A percentile compares a stretch with the other conserved stretches of the same genome.
phyloP scores from a whole-genome alignment of 2,329 filamentous ascomycete species.

The Aspergillus quadricinctus region DNA sequence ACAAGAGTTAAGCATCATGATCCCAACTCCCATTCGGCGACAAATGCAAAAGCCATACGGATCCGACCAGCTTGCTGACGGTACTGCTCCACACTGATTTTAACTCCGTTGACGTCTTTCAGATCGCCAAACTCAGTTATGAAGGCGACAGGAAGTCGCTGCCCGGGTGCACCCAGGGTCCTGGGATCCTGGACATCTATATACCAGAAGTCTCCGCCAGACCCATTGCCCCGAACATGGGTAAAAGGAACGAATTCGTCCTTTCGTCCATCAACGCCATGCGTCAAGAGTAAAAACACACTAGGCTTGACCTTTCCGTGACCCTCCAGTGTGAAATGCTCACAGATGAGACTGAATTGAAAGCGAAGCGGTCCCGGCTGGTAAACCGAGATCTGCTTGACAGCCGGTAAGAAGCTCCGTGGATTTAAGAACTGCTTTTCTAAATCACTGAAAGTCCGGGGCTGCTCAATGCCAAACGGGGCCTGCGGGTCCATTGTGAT shows the following conservation, averaged over 20 bases:
- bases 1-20: too few species aligned
- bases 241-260: slow-evolving; percentile 68
- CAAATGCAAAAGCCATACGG: slow-evolving; percentile 47
- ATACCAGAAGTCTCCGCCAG: slow-evolving; percentile 75
- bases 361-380: slow-evolving; percentile 63
- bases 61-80: too few species aligned
- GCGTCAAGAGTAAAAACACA: slow-evolving; percentile 65
- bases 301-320: slow-evolving; percentile 59
- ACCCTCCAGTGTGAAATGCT: slow-evolving; percentile 71
- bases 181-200: slow-evolving; percentile 61
- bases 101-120: too few species aligned
- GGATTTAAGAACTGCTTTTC: too few species aligned
- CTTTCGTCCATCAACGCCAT: slow-evolving; percentile 62
- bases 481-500: slow-evolving; percentile 56
- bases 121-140: slow-evolving; percentile 52
- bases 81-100: too few species aligned
- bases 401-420: slow-evolving; percentile 60
- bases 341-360: slow-evolving; percentile 72
- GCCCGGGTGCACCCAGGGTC: slow-evolving; percentile 64
- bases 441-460: too few species aligned
- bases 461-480: slow-evolving; percentile 40
- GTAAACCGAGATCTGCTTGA: slow-evolving; percentile 58
- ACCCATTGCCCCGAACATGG: slow-evolving; percentile 45
- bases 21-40: slow-evolving; percentile 53
- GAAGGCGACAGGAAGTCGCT: slow-evolving; percentile 62